These are phyloP conservation scores for Verticillium tricorpus DNA, from an alignment of 2,329 filamentous ascomycete species.

Conservation along the genomic window DNA sequence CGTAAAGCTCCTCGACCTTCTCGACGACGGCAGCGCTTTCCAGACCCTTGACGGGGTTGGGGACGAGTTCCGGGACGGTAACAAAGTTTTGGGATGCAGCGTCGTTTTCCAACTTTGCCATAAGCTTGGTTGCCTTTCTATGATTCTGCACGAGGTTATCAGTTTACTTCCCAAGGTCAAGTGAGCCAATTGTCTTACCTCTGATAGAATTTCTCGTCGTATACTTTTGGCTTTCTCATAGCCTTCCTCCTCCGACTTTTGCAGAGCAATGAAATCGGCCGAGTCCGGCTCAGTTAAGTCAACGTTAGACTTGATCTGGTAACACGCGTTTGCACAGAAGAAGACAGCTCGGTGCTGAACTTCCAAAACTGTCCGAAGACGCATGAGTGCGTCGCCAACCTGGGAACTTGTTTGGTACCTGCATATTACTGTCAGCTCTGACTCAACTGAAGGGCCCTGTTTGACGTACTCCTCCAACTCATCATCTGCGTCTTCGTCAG, in stretches of 20 bases:
- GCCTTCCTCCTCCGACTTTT: slow-evolving; percentile 64
- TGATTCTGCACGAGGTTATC: slow-evolving; percentile 20
- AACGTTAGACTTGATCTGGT: slow-evolving; percentile 72
- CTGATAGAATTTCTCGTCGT: slow-evolving; percentile 71
- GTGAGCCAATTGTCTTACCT: slow-evolving; percentile 25
- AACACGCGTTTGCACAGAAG: slow-evolving; percentile 79
- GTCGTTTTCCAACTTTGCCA: slow-evolving; percentile 56
- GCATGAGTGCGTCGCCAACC: slow-evolving; percentile 56
- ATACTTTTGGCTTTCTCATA: slow-evolving; percentile 78
- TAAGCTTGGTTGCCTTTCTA: slow-evolving; percentile 56
- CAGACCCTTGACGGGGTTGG: slow-evolving; percentile 58
- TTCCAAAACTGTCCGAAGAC: slow-evolving; percentile 70
- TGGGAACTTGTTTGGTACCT: slow-evolving; percentile 36
- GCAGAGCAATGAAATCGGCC: slow-evolving; percentile 59
- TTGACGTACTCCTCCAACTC: slow-evolving; percentile 29
- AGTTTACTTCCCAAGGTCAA: neutral
- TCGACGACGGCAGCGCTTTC: slow-evolving; percentile 66
- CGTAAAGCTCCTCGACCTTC: slow-evolving; percentile 60
- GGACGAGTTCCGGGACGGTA: slow-evolving; percentile 52
- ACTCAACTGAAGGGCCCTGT: slow-evolving; percentile 38
- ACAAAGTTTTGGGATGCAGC: slow-evolving; percentile 52
- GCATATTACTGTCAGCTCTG: slow-evolving; percentile 65
- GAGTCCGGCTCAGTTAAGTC: slow-evolving; percentile 62
- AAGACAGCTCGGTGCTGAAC: slow-evolving; percentile 78
- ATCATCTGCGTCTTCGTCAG: slow-evolving; percentile 22